Evolutionary conservation across 768 basidiomycete genomes (phyloP), one percentile per base, ranked within the genome.

Genomic region (Kwoniella europaea): DNA sequence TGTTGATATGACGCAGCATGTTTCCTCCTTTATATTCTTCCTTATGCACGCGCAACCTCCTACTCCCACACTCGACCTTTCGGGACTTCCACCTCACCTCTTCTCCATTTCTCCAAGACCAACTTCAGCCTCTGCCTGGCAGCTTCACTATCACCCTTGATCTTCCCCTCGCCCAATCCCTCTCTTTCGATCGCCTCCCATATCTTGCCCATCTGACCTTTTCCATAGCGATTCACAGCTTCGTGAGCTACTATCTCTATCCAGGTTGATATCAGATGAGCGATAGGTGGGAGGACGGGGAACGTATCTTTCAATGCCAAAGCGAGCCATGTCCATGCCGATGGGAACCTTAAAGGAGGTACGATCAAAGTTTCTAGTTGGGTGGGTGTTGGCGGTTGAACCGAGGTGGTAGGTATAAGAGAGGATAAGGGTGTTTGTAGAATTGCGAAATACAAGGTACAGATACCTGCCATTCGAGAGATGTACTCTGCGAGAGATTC

Each of bases 391-490:
- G 69, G 67, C 2, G 81, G 82, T 22, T 71, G 63, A 15, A 59
- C 27, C 2, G 74, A 62, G 1, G 74, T 22, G 2, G 73, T 71
- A 4, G 74, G 71, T 4, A 80, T 63, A 18, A 81, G 13, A 1
- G 79, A 65, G 16, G 71, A 54, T 27, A 82, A 63, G 4, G 78
- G 71, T 12, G 82, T 82, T 65, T 84, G 81, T 10, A 94, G 80
- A 58, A 95, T 88, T 20, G 89, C 86, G 80, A 93, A 92, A 85
- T 96, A 98, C 24, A 98, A 89, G 41, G 94, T 88, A 88, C 94
- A 88, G 42, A 93, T 87, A 10, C 93, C 93, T 41, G 88, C 85
- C 58, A 94, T 85, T 24, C 95, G 89, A 44, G 85, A 86, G 10
- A 87, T 86, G 76, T 91, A 90, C 44, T 92, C 90, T 52, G 87